Evolutionary conservation across 2,329 filamentous ascomycete species (phyloP).

Genomic region (Metarhizium album): DNA sequence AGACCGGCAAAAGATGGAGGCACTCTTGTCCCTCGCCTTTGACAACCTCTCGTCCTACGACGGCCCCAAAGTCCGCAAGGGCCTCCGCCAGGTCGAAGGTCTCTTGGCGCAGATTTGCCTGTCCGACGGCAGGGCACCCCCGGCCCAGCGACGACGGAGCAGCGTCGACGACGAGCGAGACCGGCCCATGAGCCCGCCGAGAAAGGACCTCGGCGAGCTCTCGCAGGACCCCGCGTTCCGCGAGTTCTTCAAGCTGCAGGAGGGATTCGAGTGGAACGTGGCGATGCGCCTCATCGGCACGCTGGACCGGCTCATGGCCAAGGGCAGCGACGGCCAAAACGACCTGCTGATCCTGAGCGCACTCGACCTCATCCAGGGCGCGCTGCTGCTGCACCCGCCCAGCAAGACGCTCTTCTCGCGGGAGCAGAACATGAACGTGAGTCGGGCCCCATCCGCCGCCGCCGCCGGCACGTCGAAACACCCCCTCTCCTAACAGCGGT

Average conservation of each 20-base stretch:
- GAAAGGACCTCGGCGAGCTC: conserved; percentile 59
- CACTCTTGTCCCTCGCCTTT: conserved; percentile 83
- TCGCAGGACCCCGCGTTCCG: conserved; percentile 78
- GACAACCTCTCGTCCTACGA: conserved; percentile 94
- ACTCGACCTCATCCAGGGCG: conserved; percentile 80
- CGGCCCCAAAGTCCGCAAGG: conserved; percentile 81
- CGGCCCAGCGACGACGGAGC: neutral
- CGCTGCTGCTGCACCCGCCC: conserved; percentile 78
- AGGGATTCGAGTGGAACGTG: conserved; percentile 97
- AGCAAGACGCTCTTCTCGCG: conserved; percentile 79
- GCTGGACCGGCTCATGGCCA: conserved; percentile 75
- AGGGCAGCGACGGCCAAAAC: conserved; percentile 70
- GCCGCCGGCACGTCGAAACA: too few relatives aligned
- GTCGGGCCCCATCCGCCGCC: conserved; percentile 15
- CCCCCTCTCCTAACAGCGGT: too few relatives aligned
- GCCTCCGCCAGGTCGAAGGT: conserved; percentile 85
- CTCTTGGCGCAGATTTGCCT: conserved; percentile 92
- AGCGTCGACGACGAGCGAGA: conserved; percentile 1
- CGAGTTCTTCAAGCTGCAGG: conserved; percentile 93
- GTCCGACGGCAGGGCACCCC: conserved; percentile 28
- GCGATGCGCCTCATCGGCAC: conserved; percentile 75
- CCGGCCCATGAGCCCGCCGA: conserved; percentile 24
- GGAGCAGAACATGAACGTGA: conserved; percentile 87
- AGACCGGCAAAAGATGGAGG: conserved; percentile 74
- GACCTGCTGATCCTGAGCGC: conserved; percentile 82